phyloP scores from a whole-genome alignment of 805 yeast genomes.

The Sugiyamaella floridensis region DNA sequence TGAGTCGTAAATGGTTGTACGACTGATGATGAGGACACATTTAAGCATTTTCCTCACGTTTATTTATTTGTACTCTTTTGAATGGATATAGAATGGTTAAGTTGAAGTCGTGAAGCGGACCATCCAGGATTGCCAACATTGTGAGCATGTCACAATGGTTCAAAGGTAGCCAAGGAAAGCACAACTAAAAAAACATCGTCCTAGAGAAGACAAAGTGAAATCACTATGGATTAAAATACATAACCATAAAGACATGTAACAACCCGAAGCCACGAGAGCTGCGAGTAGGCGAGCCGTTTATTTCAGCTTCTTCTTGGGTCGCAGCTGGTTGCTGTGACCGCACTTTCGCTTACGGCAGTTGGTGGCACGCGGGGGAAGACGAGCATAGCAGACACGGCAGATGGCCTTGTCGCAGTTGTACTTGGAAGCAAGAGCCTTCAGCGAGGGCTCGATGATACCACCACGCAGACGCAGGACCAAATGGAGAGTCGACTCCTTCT shows the following conservation, averaged over 20 bases:
- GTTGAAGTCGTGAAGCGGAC: too few relatives aligned
- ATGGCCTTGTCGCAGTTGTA: conserved; percentile 99
- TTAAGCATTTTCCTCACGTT: too few relatives aligned
- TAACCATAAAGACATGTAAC: conserved; percentile 4
- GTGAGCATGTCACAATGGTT: too few relatives aligned
- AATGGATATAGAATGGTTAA: too few relatives aligned
- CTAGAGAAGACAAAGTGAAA: not conserved
- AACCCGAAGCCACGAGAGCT: conserved; percentile 2
- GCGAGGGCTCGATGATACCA: conserved; percentile 99
- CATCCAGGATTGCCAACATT: too few relatives aligned
- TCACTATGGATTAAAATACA: conserved; percentile 2
- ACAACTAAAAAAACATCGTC: too few relatives aligned
- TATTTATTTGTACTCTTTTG: too few relatives aligned
- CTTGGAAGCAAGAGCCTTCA: conserved; percentile 98
- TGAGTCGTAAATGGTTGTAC: not conserved
- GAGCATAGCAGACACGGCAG: conserved; percentile 99
- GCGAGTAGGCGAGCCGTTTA: conserved; percentile 42
- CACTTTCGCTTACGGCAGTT: conserved; percentile 99
- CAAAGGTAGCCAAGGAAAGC: too few relatives aligned
- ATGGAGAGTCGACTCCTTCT: conserved; percentile 97
- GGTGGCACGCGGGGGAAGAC: conserved; percentile 99
- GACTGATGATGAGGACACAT: too few relatives aligned
- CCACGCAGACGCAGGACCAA: conserved; percentile 96
- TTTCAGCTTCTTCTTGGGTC: conserved; percentile 99
- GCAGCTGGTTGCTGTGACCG: conserved; percentile 99